Evolutionary conservation across 805 yeast species (phyloP), one percentile per base, ranked within the genome.

Genomic region (Maudiozyma barnettii): DNA sequence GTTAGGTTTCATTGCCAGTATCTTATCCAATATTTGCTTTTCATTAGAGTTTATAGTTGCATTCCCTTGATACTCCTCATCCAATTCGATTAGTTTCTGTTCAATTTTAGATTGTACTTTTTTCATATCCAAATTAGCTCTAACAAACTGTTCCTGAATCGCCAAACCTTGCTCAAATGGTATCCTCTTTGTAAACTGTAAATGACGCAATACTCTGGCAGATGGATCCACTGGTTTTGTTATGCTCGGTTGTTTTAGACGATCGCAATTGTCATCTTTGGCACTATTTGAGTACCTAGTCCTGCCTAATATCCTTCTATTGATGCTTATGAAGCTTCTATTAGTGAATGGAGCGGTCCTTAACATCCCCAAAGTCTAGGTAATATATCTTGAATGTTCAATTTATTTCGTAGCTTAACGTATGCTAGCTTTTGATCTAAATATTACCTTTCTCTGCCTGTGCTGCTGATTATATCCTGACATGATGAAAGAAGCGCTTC

Each of bases 91-190:
- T 43, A 71, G 61, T 48, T 72, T 73, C 29, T 64, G 64, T 12
- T 60, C 63, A 43, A 79, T 75, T 51, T 75, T 78, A 4, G 74
- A 50, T 49, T 75, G 75, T 53, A 79, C 65, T 45, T 68, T 66
- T 60, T 81, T 82, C 65, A 74, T 74, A 52, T 79, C 78, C 37
- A 84, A 60, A 50, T 77, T 76, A 20, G 81, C 80, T 20, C 73
- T 61, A 0, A 79, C 78, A 51, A 84, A 70, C 41, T 70, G 63
- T 44, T 74, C 73, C 57, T 84, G 91, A 37, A 82, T 72, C 29
- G 60, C 56, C 45, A 75, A 70, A 3, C 88, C 91, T 39, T 69
- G 63, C 13, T 57, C 53, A 54, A 76, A 78, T 0, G 72, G 68
- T 4, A 68, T 46, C 1, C 61, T 54, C 1, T 67, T 63, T 3